Evolutionary conservation across 1,284 basidiomycete species (phyloP), one percentile per base, ranked within the genome.

Genomic region (Coniferiporia weirii): DNA sequence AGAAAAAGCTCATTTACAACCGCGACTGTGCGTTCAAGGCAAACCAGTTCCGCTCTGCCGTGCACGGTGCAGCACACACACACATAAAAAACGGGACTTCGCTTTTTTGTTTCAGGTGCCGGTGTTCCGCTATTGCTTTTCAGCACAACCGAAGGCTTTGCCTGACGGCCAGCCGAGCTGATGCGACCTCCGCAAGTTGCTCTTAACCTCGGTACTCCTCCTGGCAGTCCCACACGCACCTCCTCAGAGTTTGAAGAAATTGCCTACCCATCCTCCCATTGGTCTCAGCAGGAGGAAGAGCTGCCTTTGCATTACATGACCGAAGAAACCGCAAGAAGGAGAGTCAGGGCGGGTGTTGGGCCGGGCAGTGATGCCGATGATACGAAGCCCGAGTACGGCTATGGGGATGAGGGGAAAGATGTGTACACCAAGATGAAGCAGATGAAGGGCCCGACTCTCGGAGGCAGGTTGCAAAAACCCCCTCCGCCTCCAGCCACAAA

Each of bases 231-330:
- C 60, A 70, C 71, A 52, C 72, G 74, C 61, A 71, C 72, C 17
- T 83, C 84, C 56, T 83, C 82, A 62, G 86, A 87, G 62, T 89
- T 87, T 70, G 85, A 90, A 73, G 80, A 89, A 69, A 74, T 88
- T 63, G 69, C 77, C 32, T 82, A 89, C 65, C 85, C 86, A 44
- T 64, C 68, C 48, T 69, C 70, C 64, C 66, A 76, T 68, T 72
- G 68, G 38, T 66, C 64, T 48, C 69, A 66, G 45, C 71, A 70
- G 67, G 78, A 80, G 66, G 84, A 83, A 66, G 79, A 81, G 56
- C 74, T 88, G 15, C 87, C 87, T 34, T 69, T 88, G 61, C 83
- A 88, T 70, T 82, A 86, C 69, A 87, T 89, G 87, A 67, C 66
- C 35, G 87, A 89, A 71, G 88, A 89, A 63, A 83, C 80, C 57